Conservation (phyloP, 1,284 basidiomycete genomes). For the Stygiomarasmius scandens region DNA sequence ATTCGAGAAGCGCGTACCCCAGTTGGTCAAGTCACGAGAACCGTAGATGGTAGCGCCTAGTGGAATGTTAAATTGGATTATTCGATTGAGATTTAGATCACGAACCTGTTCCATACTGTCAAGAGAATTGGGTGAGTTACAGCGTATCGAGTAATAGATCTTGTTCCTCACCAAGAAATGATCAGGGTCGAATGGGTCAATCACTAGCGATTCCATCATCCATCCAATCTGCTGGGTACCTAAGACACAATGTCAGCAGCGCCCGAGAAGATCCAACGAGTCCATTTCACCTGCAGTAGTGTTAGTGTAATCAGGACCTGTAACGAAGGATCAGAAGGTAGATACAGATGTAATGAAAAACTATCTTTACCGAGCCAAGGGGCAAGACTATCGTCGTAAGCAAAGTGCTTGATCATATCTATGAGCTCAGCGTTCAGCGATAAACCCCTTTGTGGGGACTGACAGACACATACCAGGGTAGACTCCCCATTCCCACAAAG, state of each 20-base stretch:
- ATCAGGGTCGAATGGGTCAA: constrained; percentile 53
- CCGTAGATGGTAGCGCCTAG: constrained; percentile 57
- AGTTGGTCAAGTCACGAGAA: not conserved
- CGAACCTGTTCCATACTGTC: not conserved
- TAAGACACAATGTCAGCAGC: too few relatives aligned
- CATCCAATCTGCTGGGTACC: constrained; percentile 28
- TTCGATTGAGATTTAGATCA: too few relatives aligned
- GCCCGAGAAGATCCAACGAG: too few relatives aligned
- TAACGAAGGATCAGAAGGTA: not conserved
- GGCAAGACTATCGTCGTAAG: constrained; percentile 44
- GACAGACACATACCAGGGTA: constrained; percentile 44
- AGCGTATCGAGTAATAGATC: not conserved
- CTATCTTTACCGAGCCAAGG: constrained; percentile 40
- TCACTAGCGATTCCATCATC: constrained; percentile 42
- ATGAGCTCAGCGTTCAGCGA: too few relatives aligned
- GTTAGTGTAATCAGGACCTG: constrained; percentile 34
- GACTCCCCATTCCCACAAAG: constrained; percentile 54
- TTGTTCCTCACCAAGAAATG: constrained; percentile 44
- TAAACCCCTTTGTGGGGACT: too few relatives aligned
- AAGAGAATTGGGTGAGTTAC: not conserved
- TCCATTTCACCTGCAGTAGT: constrained; percentile 27
- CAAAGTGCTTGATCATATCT: constrained; percentile 45
- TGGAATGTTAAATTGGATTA: too few relatives aligned
- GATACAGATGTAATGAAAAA: not conserved
- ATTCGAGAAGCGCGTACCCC: not conserved